These are phyloP conservation scores for Naganishia friedmannii DNA, from an alignment of 768 basidiomycete genomes.

Conservation along the genomic window DNA sequence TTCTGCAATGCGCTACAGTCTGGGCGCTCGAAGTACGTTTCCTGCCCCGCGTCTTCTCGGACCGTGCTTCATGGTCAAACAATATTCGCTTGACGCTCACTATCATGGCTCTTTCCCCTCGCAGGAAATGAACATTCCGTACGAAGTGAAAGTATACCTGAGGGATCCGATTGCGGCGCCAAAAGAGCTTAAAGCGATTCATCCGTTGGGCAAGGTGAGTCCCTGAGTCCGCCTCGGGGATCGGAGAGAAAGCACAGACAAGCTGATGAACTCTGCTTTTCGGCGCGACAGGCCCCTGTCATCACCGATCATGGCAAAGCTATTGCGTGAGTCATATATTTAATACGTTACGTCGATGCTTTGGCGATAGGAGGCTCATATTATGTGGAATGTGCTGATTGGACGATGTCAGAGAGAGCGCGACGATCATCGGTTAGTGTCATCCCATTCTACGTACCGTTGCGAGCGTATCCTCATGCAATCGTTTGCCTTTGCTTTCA, in stretches of 20 bases:
- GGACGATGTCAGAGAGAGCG: slow-evolving; percentile 24
- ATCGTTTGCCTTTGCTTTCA: not conserved
- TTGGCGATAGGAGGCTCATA: too few species aligned
- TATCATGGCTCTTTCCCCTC: not conserved
- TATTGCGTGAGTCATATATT: slow-evolving; percentile 28
- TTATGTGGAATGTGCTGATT: too few species aligned
- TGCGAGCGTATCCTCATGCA: too few species aligned
- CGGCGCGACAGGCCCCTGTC: slow-evolving; percentile 14
- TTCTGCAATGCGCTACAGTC: slow-evolving; percentile 30
- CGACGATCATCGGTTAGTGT: slow-evolving; percentile 24
- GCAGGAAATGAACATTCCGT: slow-evolving; percentile 42
- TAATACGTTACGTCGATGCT: too few species aligned
- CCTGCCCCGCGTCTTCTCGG: not conserved
- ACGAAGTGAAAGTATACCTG: slow-evolving; percentile 46
- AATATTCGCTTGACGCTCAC: too few species aligned
- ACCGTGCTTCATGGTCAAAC: too few species aligned
- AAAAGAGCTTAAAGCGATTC: slow-evolving; percentile 38
- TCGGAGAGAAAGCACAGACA: not conserved
- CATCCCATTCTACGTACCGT: too few species aligned
- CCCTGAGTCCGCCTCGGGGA: not conserved
- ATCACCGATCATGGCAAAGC: slow-evolving; percentile 26
- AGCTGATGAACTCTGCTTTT: not conserved
- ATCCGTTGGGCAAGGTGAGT: slow-evolving; percentile 42
- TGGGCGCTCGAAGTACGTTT: slow-evolving; percentile 39
- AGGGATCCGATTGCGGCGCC: slow-evolving; percentile 39